Conservation (phyloP, 345 rosid species). For the Acer yangbiense region DNA sequence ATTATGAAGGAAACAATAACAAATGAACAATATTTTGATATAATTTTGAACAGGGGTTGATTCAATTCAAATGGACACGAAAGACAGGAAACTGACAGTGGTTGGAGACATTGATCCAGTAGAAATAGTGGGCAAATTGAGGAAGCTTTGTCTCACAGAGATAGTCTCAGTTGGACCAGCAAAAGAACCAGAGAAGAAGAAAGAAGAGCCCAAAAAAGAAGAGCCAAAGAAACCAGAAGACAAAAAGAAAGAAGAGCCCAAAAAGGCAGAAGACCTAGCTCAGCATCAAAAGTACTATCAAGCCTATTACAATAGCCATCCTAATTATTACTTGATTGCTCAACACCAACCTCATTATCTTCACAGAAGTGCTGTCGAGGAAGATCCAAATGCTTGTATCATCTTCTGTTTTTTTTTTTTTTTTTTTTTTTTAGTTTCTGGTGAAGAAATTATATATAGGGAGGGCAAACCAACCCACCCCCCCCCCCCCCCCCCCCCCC, state of each 20-base stretch:
- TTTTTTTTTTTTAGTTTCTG: too few relatives aligned
- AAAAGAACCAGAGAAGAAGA: conserved; percentile 61
- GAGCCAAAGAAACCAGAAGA: conserved; percentile 28
- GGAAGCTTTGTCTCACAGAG: conserved; percentile 50
- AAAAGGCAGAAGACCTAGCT: not conserved
- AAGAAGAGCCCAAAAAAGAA: conserved; percentile 32
- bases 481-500: too few relatives aligned
- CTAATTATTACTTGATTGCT: not conserved
- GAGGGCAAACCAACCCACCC: too few relatives aligned
- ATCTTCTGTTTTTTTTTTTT: too few relatives aligned
- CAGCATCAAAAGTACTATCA: conserved; percentile 19
- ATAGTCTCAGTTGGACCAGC: conserved; percentile 61
- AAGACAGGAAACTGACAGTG: conserved; percentile 65
- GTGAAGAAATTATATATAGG: too few relatives aligned
- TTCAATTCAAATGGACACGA: conserved; percentile 53
- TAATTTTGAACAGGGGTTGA: conserved; percentile 40
- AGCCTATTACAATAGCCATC: conserved; percentile 21
- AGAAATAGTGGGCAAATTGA: conserved; percentile 41
- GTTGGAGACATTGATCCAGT: conserved; percentile 57
- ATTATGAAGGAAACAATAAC: too few relatives aligned
- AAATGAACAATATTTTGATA: too few relatives aligned
- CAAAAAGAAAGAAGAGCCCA: conserved; percentile 22
- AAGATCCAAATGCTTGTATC: conserved; percentile 16
- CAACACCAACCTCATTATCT: conserved; percentile 4
- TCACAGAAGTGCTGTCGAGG: conserved; percentile 30